Evolutionary conservation across 23 red algal genomes (phyloP), one percentile per base, ranked within the genome.

Genomic region (Gracilaria gracilis): DNA sequence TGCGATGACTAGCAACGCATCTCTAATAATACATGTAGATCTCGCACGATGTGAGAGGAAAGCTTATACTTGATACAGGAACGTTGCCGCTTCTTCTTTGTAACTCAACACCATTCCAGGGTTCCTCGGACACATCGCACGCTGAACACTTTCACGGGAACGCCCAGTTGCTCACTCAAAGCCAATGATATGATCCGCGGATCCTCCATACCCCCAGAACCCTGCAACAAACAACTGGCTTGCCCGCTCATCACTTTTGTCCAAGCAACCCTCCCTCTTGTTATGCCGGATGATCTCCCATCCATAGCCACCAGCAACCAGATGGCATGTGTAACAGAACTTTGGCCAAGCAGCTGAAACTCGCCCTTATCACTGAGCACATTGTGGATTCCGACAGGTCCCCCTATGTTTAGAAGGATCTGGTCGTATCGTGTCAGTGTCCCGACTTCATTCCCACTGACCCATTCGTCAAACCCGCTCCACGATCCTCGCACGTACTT

Each of bases 251-350:
- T 17, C 0, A 64, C 32, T 70, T 84, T 64, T 35, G 81, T 84
- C 81, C 81, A 84, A 25, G 54, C 57, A 14, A 84, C 81, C 7
- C 62, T 36, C 40, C 81, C 81, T 0, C 54, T 13, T 13, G 8
- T 38, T 1, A 70, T 12, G 32, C 32, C 36, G 25, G 81, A 84
- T 34, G 57, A 67, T 24, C 81, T 32, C 36, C 81, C 81, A 39
- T 84, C 58, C 81, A 84, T 84, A 33, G 81, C 81, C 1, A 84
- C 81, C 32, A 84, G 57, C 25, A 84, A 33, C 33, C 62, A 67
- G 2, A 67, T 12, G 62, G 16, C 16, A 9, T 1, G 2, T 36
- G 25, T 67, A 9, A 14, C 17, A 35, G 27, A 67, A 15, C 7
- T 15, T 23, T 21, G 6, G 20, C 37, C 12, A 19, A 84, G 55